Conservation (phyloP, 2,329 filamentous ascomycete genomes). For the Ophiostoma sp. region DNA sequence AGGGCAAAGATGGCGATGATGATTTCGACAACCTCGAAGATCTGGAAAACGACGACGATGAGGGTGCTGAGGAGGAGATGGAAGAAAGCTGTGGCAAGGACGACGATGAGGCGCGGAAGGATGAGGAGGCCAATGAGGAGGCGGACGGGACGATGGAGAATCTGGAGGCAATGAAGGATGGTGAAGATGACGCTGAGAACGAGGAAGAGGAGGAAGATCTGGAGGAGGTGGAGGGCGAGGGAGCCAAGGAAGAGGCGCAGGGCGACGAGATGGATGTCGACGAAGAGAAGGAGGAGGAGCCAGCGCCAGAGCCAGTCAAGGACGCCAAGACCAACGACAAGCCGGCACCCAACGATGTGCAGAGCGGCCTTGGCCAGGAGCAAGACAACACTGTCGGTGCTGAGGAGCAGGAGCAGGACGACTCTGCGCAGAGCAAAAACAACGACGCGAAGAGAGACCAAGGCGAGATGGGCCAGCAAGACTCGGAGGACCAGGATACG, state of each 20-base stretch:
- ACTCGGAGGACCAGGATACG: constrained; percentile 51
- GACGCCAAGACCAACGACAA: constrained; percentile 50
- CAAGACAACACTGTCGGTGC: constrained; percentile 48
- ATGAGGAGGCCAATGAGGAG: constrained; percentile 37
- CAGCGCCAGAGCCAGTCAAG: constrained; percentile 44
- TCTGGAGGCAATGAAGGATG: constrained; percentile 31
- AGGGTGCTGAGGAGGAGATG: constrained; percentile 81
- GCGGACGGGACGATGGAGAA: constrained; percentile 40
- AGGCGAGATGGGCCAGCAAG: constrained; percentile 59
- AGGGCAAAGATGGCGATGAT: constrained; percentile 53
- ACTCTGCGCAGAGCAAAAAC: constrained; percentile 34
- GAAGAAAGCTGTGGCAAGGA: constrained; percentile 55
- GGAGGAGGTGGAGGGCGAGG: constrained; percentile 37
- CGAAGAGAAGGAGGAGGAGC: constrained; percentile 43
- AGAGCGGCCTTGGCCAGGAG: constrained; percentile 60
- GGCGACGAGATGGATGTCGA: constrained; percentile 37
- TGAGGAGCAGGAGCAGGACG: constrained; percentile 23
- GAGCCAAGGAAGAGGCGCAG: constrained; percentile 38
- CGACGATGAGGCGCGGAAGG: constrained; percentile 45
- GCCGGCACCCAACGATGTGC: constrained; percentile 56
- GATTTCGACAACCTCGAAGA: constrained; percentile 53
- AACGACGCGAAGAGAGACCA: constrained; percentile 59
- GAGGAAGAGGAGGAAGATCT: constrained; percentile 35
- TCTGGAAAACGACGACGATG: constrained; percentile 71
- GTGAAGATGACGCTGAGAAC: constrained; percentile 42